Base-by-base conservation (phyloP, 306 rosid genomes). In the Oxytropis ochrocephala region DNA sequence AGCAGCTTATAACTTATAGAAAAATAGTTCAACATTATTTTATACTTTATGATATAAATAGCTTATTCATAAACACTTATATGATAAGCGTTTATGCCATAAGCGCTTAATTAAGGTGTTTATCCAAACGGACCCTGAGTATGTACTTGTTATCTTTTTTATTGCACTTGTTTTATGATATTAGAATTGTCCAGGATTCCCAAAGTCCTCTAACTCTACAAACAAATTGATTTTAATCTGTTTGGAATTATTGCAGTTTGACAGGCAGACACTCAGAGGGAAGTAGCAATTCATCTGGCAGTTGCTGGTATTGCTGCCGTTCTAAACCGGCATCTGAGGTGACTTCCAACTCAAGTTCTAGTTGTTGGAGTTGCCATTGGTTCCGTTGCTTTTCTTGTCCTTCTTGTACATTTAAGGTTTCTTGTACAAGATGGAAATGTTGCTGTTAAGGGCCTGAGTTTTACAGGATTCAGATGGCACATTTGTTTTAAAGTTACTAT, bases 171-270 rank as follows among this genome's bases (percentile, higher is more conserved):
- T 51, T 55, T 66, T 38, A 32, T 36, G 66, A 6, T 60, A 27
- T 52, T 52, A 30, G 35, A 13, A 1, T 56, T 67, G 24, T 51
- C 16, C 57, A 18, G 30, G 38, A 56, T 67, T 61, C 35, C 55
- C 62, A 30, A 11, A 7, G 63, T 35, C 39, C 64, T 46, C 30
- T 51, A 70, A 32, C 38, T 73, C 24, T 65, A 65, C 24, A 44
- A 60, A 14, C 56, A 27, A 32, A 47, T 46, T 75, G 52, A 74
- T 54, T 48, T 35, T 39, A 53, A 41, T 73, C 49, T 58, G 52
- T 78, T 79, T 74, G 54, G 19, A 12, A 47, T 77, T 75, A 2
- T 59, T 80, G 72, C 87, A 90, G 97, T 54, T 70, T 84, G 80
- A 47, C 69, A 16, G 86, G 69, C 62, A 75, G 33, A 19, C 55